phyloP scores from a whole-genome alignment of 2,329 filamentous ascomycete species.

The Ambrosiella beaveri region DNA sequence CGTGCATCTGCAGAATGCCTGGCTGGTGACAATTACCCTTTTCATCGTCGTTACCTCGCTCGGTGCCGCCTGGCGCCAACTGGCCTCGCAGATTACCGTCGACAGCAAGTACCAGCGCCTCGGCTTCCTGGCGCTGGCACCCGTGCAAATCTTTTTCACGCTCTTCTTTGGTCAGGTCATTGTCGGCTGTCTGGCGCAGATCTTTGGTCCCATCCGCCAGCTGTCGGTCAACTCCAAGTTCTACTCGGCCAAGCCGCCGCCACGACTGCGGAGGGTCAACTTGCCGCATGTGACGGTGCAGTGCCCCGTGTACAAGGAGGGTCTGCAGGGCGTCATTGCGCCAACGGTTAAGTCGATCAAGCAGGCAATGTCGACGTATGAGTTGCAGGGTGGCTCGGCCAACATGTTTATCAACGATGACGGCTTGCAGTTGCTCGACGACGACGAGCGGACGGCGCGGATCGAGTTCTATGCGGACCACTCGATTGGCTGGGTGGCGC shows the following conservation, averaged over 20 bases:
- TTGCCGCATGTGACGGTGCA: slow-evolving; percentile 68
- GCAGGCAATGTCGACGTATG: slow-evolving; percentile 59
- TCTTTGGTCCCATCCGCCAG: slow-evolving; percentile 58
- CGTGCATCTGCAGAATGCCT: slow-evolving; percentile 51
- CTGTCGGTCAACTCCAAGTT: slow-evolving; percentile 63
- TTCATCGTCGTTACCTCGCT: slow-evolving; percentile 47
- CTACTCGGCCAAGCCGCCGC: slow-evolving; percentile 57
- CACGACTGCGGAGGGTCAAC: slow-evolving; percentile 35
- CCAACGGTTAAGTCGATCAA: slow-evolving; percentile 66
- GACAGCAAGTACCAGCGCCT: slow-evolving; percentile 46
- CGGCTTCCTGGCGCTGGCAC: slow-evolving; percentile 46
- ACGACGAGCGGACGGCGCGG: slow-evolving; percentile 42
- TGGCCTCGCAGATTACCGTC: slow-evolving; percentile 50
- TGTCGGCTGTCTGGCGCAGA: slow-evolving; percentile 56
- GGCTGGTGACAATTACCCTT: slow-evolving; percentile 50
- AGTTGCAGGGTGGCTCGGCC: slow-evolving; percentile 59
- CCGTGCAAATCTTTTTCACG: slow-evolving; percentile 64
- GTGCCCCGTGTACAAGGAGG: slow-evolving; percentile 79
- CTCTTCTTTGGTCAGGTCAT: slow-evolving; percentile 70
- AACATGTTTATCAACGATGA: slow-evolving; percentile 67
- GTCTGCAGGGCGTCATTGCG: slow-evolving; percentile 53
- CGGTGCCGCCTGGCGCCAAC: slow-evolving; percentile 51
- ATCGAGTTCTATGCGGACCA: slow-evolving; percentile 54
- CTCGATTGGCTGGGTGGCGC: slow-evolving; percentile 52
- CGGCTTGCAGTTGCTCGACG: slow-evolving; percentile 49